Evolutionary conservation across 2,329 filamentous ascomycete species (phyloP), one percentile per base, ranked within the genome.

Genomic region (Exophiala alcalophila): DNA sequence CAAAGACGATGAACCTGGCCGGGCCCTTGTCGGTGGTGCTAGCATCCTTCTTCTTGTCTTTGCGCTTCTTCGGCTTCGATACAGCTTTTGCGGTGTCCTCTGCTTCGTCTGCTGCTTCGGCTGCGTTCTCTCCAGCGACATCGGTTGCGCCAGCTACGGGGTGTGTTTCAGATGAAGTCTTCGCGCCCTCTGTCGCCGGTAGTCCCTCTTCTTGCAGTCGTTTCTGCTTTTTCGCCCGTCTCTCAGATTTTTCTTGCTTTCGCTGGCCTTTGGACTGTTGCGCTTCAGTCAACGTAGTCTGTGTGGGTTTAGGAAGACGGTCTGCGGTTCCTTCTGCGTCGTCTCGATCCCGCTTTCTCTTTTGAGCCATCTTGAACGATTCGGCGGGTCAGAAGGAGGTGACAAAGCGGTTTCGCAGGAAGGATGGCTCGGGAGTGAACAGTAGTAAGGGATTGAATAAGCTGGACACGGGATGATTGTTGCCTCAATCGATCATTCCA

Each of bases 1-100:
- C 80, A 66, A 92, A 92, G 57, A 83, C 78, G 48, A 89, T 87
- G 69, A 87, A 88, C 47, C 84, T 76, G 11, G 71, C 24, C 4
- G 34, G 20, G 29, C 26, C n/a, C 18, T 37, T 26, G 5, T 29
- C n/a, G 5, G n/a, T 36, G 21, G 26, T 61, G 31, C 57, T 57
- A 47, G 63, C 60, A 9, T 61, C 58, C 20, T n/a, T 11, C 4
- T 30, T 26, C 5, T 31, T 20, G 24, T 21, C 24, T 25, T 23
- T 28, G 15, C 25, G 27, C 27, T 44, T 64, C 56, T 30, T 61
- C 54, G 40, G 62, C 44, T 30, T 56, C 44, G 40, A n/a, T n/a
- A n/a, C n/a, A n/a, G n/a, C n/a, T n/a, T n/a, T n/a, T n/a, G n/a
- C n/a, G n/a, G n/a, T n/a, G n/a, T 64, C 56, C 29, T 61, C 54